Base-by-base conservation (phyloP, 2,329 filamentous ascomycete genomes). In the Fusarium albosuccineum region DNA sequence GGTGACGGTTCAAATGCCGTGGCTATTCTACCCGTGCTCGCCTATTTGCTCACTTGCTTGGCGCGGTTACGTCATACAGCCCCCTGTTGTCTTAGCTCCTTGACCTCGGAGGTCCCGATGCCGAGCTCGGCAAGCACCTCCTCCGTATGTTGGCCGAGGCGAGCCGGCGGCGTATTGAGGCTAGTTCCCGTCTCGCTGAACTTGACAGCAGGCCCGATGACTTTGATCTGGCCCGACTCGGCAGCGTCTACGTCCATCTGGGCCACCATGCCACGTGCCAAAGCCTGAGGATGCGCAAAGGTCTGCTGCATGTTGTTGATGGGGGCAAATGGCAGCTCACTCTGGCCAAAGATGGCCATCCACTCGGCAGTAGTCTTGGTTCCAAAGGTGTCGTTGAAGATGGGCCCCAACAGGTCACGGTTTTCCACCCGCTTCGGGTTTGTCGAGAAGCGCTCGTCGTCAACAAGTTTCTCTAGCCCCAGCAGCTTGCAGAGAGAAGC, bases 301-400 rank as follows among this genome's bases (percentile, higher is more conserved):
- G 79, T 81, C 29, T 73, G 70, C 60, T 83, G 75, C 40, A 84
- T 78, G 3, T 72, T 80, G 62, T 84, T 85, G 37, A 84, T 80
- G 1, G 82, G 78, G 0, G 78, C 82, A 73, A 83, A 82, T 0
- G 83, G 80, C 66, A 85, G 73, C 2, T 80, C 81, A 27, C 77
- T 81, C 0, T 77, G 78, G 17, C 82, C 79, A 50, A 85, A 79
- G 0, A 75, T 67, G 2, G 49, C 30, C 6, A 80, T 44, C 41
- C 41, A 44, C 22, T 44, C 41, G 22, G 22, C 22, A 1, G 41
- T 44, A 9, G 41, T 27, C 22, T n/a, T 44, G 6, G 17, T 44
- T 7, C 9, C 3, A 14, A 44, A 44, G 4, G 4, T 14, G 11
- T 11, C 41, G 13, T 44, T 44, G 41, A n/a, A 44, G 41, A 44